Conservation (phyloP, 2,329 filamentous ascomycete genomes). For the Chrysosporium keratinophilum region DNA sequence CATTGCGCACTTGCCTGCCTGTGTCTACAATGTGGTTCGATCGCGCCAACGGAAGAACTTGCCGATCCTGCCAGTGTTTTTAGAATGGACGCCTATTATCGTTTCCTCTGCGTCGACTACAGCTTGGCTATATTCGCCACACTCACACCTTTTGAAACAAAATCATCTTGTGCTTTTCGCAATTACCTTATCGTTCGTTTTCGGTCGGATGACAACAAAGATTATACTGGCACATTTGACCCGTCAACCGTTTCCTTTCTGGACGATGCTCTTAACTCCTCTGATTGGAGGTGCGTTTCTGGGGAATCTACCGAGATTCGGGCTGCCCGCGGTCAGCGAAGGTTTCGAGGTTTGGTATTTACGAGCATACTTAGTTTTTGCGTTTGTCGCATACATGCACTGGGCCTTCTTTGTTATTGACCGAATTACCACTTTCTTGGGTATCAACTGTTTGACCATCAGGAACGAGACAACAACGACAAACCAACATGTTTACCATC, state of each 20-base stretch:
- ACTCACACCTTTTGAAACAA: slow-evolving; percentile 67
- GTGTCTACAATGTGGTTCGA: slow-evolving; percentile 71
- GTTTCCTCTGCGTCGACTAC: slow-evolving; percentile 66
- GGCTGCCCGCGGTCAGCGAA: slow-evolving; percentile 56
- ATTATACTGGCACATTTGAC: slow-evolving; percentile 96
- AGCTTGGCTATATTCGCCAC: slow-evolving; percentile 80
- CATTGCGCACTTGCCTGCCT: slow-evolving; percentile 72
- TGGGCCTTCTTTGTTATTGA: slow-evolving; percentile 89
- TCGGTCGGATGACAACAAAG: slow-evolving; percentile 96
- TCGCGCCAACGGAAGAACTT: slow-evolving; percentile 63
- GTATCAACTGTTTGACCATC: slow-evolving; percentile 92
- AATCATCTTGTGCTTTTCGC: slow-evolving; percentile 91
- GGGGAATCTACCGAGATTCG: slow-evolving; percentile 69
- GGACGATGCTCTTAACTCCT: slow-evolving; percentile 82
- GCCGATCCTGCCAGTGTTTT: slow-evolving; percentile 69
- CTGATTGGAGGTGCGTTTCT: slow-evolving; percentile 76
- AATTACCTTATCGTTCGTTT: slow-evolving; percentile 89
- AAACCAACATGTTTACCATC: not conserved
- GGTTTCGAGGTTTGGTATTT: slow-evolving; percentile 68
- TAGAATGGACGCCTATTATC: slow-evolving; percentile 87
- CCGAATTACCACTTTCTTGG: slow-evolving; percentile 81
- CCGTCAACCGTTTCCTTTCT: slow-evolving; percentile 88
- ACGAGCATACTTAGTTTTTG: slow-evolving; percentile 71
- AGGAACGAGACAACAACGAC: slow-evolving; percentile 27
- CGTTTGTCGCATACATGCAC: slow-evolving; percentile 73